Conservation (phyloP, 495 filamentous ascomycete species). For the Xylaria cubensis region DNA sequence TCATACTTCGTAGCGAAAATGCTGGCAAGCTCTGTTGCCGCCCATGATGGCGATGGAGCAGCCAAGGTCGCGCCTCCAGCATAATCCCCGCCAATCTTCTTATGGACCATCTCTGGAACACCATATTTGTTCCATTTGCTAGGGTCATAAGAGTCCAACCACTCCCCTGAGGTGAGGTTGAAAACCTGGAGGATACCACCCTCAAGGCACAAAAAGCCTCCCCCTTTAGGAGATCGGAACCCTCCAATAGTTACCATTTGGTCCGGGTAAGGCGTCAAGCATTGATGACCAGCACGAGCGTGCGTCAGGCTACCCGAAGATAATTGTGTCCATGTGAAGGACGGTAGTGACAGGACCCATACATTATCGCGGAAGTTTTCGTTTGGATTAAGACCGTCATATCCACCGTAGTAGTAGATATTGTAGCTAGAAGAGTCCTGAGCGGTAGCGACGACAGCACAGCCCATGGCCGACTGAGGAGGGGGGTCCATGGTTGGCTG, state of each 20-base stretch:
- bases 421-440: slow-evolving; percentile 67
- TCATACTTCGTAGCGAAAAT: slow-evolving; percentile 66
- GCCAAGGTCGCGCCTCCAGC: slow-evolving; percentile 67
- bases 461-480: slow-evolving; percentile 63
- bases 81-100: slow-evolving; percentile 65
- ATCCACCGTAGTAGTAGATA: slow-evolving; percentile 81
- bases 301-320: slow-evolving; percentile 53
- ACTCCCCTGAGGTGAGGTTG: slow-evolving; percentile 65
- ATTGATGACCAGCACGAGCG: slow-evolving; percentile 67
- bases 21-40: slow-evolving; percentile 51
- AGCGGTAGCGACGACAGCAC: slow-evolving; percentile 68
- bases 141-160: slow-evolving; percentile 68
- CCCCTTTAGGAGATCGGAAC: slow-evolving; percentile 33
- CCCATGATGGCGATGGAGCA: slow-evolving; percentile 56
- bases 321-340: slow-evolving; percentile 76
- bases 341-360: slow-evolving; percentile 75
- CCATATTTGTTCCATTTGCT: slow-evolving; percentile 61
- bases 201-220: slow-evolving; percentile 52
- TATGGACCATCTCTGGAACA: slow-evolving; percentile 64
- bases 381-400: slow-evolving; percentile 53
- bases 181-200: slow-evolving; percentile 65
- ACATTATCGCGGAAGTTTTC: slow-evolving; percentile 65
- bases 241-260: slow-evolving; percentile 79
- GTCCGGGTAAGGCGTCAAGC: slow-evolving; percentile 72
- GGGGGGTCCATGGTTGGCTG: slow-evolving; percentile 68